Conservation (phyloP, 192 early-diverging fungal species). For the Backusella mclennaniae region DNA sequence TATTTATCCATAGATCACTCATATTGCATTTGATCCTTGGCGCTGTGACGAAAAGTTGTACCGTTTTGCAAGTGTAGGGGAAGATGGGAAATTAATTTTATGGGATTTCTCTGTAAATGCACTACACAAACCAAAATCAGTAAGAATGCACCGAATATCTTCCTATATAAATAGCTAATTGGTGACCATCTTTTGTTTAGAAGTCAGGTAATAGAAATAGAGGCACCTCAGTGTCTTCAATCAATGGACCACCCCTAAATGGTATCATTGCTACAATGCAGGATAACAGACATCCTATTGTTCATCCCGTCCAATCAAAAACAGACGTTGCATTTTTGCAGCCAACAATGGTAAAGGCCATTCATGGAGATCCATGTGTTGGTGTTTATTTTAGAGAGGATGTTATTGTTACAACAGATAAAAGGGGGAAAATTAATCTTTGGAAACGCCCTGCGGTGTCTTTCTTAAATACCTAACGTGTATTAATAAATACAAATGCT, state of each 20-base stretch:
- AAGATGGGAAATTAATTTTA: constrained; percentile 82
- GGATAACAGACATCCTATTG: constrained; percentile 14
- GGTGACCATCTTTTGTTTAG: background rate
- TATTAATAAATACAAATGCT: too few species aligned
- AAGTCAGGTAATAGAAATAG: constrained; percentile 18
- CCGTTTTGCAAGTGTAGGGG: constrained; percentile 89
- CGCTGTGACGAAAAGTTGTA: constrained; percentile 79
- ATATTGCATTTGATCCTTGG: constrained; percentile 84
- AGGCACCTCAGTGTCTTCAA: constrained; percentile 35
- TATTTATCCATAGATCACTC: constrained; percentile 38
- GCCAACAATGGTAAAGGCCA: constrained; percentile 33
- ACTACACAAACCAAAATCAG: constrained; percentile 73
- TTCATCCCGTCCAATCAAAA: constrained; percentile 35
- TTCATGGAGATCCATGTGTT: constrained; percentile 40
- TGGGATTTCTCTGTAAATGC: constrained; percentile 94
- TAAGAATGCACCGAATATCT: constrained; percentile 24
- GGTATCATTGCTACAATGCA: constrained; percentile 9
- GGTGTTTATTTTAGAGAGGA: constrained; percentile 39
- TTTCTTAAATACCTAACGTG: background rate
- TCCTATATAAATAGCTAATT: background rate
- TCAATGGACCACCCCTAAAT: constrained; percentile 4
- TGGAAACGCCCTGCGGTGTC: constrained; percentile 33
- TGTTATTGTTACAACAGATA: constrained; percentile 39
- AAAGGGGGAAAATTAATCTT: constrained; percentile 27
- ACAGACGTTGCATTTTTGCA: constrained; percentile 36